Evolutionary conservation across 495 filamentous ascomycete genomes (phyloP), one percentile per base, ranked within the genome.

Genomic region (Echria macrotheca): DNA sequence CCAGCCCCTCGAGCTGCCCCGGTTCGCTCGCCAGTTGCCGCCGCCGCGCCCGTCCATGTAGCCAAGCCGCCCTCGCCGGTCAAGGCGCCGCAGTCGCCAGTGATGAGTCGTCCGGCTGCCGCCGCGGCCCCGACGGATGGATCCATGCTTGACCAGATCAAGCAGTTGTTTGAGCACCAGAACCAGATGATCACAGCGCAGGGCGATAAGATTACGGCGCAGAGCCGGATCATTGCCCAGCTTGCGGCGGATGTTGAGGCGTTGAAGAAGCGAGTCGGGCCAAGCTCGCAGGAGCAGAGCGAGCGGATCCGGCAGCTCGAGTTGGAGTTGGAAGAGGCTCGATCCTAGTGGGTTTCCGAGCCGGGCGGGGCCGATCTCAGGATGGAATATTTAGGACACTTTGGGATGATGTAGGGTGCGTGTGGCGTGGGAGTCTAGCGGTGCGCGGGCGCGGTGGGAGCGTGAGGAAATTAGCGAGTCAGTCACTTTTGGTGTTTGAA

Each of bases 271-370:
- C 75, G 69, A 50, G 69, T 83, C 24, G 77, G 71, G n/a, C 66
- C 76, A 1, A 74, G 72, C 33, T 69, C 68, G 28, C 68, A 76
- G 54, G 75, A 81, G 56, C 82, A 85, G 71, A 83, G 77, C 61
- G 83, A 86, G 65, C 69, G 80, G 37, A 86, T 87, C 54, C 67
- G 82, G 50, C 78, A 85, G 63, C 57, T 87, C 52, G 83, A 87
- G 61, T 65, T 85, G 41, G 82, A 86, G 62, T 59, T 87, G 40
- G 83, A 87, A 59, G 77, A 64, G 56, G 57, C 70, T 2, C 59
- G 62, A 47, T 73, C 70, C 11, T 48, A 29, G 14, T 28, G n/a
- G n/a, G n/a, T n/a, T n/a, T n/a, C n/a, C n/a, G n/a, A n/a, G n/a
- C n/a, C n/a, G n/a, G n/a, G n/a, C n/a, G n/a, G n/a, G n/a, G n/a